These are phyloP conservation scores for Syzygium oleosum DNA, from an alignment of 345 rosid species.

Conservation along the genomic window DNA sequence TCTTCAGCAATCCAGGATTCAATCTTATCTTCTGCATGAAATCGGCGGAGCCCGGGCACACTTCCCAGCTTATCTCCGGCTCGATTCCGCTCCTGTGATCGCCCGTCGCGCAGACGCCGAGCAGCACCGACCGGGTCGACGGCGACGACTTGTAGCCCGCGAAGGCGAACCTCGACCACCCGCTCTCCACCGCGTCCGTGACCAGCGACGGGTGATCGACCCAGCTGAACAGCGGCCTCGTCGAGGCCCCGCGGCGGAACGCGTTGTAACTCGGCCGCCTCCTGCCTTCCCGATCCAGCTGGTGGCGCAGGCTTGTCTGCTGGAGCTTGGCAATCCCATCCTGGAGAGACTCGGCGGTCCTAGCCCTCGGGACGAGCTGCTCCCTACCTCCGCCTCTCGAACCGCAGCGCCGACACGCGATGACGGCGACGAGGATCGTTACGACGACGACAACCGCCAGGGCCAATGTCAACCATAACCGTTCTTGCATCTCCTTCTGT, in stretches of 20 bases:
- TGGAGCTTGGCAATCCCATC: constrained; percentile 57
- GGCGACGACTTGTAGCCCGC: constrained; percentile 29
- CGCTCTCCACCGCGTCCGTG: constrained; percentile 70
- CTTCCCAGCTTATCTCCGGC: constrained; percentile 59
- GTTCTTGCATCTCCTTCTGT: constrained; percentile 25
- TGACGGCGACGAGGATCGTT: constrained; percentile 15
- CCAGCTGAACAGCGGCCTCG: constrained; percentile 59
- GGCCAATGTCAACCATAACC: constrained; percentile 24
- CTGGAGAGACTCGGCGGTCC: constrained; percentile 24
- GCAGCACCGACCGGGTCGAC: constrained; percentile 24
- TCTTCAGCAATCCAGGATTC: constrained; percentile 33
- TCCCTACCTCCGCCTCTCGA: constrained; percentile 1
- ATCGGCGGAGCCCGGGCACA: constrained; percentile 64
- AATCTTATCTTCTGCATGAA: constrained; percentile 71
- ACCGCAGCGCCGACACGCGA: constrained; percentile 39
- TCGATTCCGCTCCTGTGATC: constrained; percentile 13
- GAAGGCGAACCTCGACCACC: constrained; percentile 88
- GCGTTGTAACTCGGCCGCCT: constrained; percentile 37
- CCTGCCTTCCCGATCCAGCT: constrained; percentile 36
- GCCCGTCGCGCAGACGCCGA: constrained; percentile 48
- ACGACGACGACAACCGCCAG: constrained; percentile 14
- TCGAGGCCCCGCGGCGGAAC: constrained; percentile 31
- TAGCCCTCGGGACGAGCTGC: background rate
- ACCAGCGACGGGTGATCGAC: constrained; percentile 64
- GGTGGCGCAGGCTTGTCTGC: constrained; percentile 28